phyloP scores from a whole-genome alignment of 2,329 filamentous ascomycete genomes.

The Pyricularia grisea region DNA sequence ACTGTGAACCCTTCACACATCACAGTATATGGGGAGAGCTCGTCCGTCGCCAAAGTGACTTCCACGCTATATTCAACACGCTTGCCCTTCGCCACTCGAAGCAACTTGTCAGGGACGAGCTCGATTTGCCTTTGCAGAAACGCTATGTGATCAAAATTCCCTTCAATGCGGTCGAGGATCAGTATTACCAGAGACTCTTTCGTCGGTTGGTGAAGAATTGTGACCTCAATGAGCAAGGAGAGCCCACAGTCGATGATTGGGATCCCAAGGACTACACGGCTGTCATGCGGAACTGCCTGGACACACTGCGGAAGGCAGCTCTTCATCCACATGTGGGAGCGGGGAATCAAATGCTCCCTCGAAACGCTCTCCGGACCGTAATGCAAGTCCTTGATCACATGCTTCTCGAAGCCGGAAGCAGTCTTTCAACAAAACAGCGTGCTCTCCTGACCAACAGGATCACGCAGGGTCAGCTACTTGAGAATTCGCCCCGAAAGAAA shows the following conservation, averaged over 20 bases:
- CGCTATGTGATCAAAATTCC: constrained; percentile 82
- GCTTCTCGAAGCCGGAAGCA: constrained; percentile 73
- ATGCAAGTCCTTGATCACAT: constrained; percentile 82
- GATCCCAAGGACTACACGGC: constrained; percentile 40
- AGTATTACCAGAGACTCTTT: constrained; percentile 73
- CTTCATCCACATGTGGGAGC: constrained; percentile 61
- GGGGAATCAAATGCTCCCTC: constrained; percentile 19
- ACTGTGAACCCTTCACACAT: constrained; percentile 66
- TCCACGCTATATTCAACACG: constrained; percentile 58
- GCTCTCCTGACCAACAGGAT: constrained; percentile 54
- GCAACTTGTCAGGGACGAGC: constrained; percentile 65
- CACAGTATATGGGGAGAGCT: constrained; percentile 60
- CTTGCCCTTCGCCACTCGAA: constrained; percentile 84
- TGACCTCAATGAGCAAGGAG: constrained; percentile 54
- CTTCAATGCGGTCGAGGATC: constrained; percentile 83
- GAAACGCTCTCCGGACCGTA: constrained; percentile 67
- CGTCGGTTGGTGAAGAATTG: constrained; percentile 64
- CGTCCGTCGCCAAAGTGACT: constrained; percentile 47
- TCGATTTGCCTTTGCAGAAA: constrained; percentile 72
- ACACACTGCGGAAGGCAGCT: constrained; percentile 28
- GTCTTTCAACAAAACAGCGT: constrained; percentile 60
- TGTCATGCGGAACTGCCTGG: constrained; percentile 71
- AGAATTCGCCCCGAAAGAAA: constrained; percentile 59
- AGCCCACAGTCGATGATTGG: constrained; percentile 53
- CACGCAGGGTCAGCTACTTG: constrained; percentile 66